These are phyloP conservation scores for Arachis stenosperma DNA, from an alignment of 306 rosid genomes.

Conservation along the genomic window DNA sequence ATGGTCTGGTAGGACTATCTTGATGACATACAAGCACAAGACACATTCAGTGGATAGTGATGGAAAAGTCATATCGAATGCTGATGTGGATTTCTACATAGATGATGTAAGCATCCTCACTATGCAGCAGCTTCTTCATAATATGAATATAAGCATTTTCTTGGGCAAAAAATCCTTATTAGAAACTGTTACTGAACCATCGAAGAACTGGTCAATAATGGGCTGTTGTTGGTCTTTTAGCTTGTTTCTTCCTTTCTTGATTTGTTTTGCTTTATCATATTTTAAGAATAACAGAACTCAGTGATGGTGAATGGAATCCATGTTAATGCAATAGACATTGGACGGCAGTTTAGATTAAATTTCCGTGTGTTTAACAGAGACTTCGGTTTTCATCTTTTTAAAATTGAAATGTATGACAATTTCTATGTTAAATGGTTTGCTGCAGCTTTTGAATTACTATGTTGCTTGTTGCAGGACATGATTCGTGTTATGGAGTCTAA, in stretches of 20 bases:
- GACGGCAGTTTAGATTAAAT: conserved; percentile 9
- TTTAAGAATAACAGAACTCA: neutral
- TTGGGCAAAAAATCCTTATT: conserved; percentile 6
- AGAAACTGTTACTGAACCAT: conserved; percentile 5
- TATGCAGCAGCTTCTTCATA: conserved; percentile 1
- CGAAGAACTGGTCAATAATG: neutral
- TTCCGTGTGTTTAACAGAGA: neutral
- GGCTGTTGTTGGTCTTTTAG: neutral
- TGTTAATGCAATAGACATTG: neutral
- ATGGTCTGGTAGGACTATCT: conserved; percentile 71
- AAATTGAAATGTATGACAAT: neutral
- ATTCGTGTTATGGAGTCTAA: conserved; percentile 74
- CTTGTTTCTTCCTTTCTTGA: neutral
- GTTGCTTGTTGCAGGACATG: conserved; percentile 64
- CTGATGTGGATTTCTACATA: conserved; percentile 86
- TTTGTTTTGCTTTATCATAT: conserved; percentile 4
- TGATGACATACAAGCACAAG: conserved; percentile 95
- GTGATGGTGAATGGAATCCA: conserved; percentile 16
- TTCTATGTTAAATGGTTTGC: conserved; percentile 1
- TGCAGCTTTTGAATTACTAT: conserved; percentile 11
- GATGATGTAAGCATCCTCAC: conserved; percentile 65
- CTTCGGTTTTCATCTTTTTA: neutral
- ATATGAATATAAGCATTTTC: neutral
- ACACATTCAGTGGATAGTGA: conserved; percentile 84
- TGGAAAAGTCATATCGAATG: conserved; percentile 79